These are phyloP conservation scores for Scheffersomyces coipomensis DNA, from an alignment of 805 yeast genomes.

Conservation along the genomic window DNA sequence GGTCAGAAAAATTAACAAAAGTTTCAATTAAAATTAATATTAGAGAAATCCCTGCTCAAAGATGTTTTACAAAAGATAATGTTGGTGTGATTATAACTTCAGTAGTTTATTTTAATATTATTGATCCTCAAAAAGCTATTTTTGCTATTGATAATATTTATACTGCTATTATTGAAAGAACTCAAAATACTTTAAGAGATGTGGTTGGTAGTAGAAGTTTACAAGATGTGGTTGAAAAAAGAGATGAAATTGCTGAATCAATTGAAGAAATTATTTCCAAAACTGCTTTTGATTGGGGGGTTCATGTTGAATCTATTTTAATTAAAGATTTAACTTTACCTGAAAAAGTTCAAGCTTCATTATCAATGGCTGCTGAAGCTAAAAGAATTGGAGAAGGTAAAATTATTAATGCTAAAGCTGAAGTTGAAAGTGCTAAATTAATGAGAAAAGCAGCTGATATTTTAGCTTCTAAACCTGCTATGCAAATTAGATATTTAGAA, in stretches of 20 bases:
- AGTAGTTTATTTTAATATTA: constrained; percentile 64
- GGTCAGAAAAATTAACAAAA: constrained; percentile 52
- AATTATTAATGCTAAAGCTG: constrained; percentile 72
- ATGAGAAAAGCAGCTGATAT: constrained; percentile 81
- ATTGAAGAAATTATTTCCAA: constrained; percentile 60
- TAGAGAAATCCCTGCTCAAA: constrained; percentile 63
- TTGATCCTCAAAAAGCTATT: constrained; percentile 65
- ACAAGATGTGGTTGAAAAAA: constrained; percentile 71
- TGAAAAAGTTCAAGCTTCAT: constrained; percentile 52
- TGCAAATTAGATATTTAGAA: constrained; percentile 75
- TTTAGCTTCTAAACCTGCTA: constrained; percentile 69
- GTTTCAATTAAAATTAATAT: constrained; percentile 59
- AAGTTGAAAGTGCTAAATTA: constrained; percentile 70
- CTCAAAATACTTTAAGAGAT: constrained; percentile 71
- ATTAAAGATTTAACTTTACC: constrained; percentile 65
- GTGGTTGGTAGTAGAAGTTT: constrained; percentile 64
- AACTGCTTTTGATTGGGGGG: constrained; percentile 72
- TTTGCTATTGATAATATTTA: constrained; percentile 56
- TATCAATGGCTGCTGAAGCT: constrained; percentile 75
- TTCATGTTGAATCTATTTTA: constrained; percentile 61
- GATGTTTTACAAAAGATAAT: constrained; percentile 70
- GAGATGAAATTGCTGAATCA: constrained; percentile 68
- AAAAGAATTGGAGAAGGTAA: constrained; percentile 74
- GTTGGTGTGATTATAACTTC: constrained; percentile 62
- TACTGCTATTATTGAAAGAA: constrained; percentile 59